Base-by-base conservation (phyloP, 305 asterid species). In the Lippia alba region DNA sequence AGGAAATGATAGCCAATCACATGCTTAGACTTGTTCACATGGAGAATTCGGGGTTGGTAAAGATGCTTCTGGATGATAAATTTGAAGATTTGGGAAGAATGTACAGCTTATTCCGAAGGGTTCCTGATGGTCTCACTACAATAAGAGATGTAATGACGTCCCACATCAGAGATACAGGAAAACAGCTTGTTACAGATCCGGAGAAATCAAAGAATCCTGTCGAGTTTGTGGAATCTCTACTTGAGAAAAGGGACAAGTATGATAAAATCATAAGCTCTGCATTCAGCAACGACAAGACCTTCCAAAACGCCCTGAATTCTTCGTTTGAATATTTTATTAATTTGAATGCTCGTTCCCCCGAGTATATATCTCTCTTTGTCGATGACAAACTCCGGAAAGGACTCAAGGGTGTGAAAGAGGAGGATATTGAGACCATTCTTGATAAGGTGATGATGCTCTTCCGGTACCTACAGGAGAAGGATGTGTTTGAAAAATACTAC, bases 391-490 rank as follows among this genome's bases (percentile, higher is more conserved):
- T 85, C 54, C 75, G 85, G 66, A 85, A 82, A 61, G 85, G 83
- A 45, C 71, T 82, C 76, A 85, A 80, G 73, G 84, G 81, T n/a
- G 90, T 74, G 51, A 85, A 80, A 57, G 90, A 83, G 57, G 88
- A 85, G 71, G 88, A 83, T 55, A 83, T 85, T 5, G 88, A 85
- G 67, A 24, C 10, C 1, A 69, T 85, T 33, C 83, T 85, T 0
- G 90, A 85, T 56, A 85, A 85, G 80, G 90, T 85, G 61, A 83
- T 85, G 88, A 81, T 85, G 69, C 32, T 85, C 51, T 82, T 83
- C 61, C 84, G 86, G 32, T 85, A 85, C 69, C 88, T 85, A 14
- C 88, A 85, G 66, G 90, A 85, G 81, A 85, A 85, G 67, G 90
- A 85, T 14, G 83, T 85, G 1, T 83, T 85, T 6, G 90, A 85